Evolutionary conservation across 441 rosid genomes (phyloP).

Genomic region (Pelargonium australe): DNA sequence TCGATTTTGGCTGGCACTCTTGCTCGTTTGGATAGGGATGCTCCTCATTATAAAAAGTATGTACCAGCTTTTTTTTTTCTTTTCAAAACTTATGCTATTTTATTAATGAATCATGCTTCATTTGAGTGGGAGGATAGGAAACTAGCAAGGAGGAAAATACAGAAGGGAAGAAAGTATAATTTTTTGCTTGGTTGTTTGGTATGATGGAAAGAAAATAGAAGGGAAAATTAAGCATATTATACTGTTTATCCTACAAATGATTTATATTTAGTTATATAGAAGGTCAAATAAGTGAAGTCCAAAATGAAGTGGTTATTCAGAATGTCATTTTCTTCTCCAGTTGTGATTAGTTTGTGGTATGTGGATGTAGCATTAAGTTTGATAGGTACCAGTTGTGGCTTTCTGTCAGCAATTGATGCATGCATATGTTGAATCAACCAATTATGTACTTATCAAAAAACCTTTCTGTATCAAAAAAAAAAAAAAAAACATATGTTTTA

Average conservation of each 20-base stretch:
- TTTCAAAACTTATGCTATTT: not conserved
- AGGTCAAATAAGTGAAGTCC: no score
- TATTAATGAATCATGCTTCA: not conserved
- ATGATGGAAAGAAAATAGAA: no score
- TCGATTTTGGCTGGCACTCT: slow-evolving; percentile 95
- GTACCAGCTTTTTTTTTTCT: slow-evolving; percentile 21
- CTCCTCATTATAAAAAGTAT: slow-evolving; percentile 82
- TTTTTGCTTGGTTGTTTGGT: no score
- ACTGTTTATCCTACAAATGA: no score
- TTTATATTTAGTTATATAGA: no score
- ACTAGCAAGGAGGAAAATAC: not conserved
- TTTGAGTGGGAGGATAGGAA: not conserved
- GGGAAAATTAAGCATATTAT: no score
- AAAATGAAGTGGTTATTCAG: no score
- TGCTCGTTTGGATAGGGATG: slow-evolving; percentile 96
- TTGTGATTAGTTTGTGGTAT: not conserved
- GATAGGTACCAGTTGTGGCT: not conserved
- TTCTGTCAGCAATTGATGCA: not conserved
- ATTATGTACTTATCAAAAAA: not conserved
- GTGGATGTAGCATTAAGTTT: not conserved
- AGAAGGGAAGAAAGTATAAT: no score
- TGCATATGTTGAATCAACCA: not conserved
- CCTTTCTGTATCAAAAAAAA: no score
- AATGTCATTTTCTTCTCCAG: no score
- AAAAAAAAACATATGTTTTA: slow-evolving; percentile 4